These are phyloP conservation scores for Penicillium sp. DNA, from an alignment of 2,329 filamentous ascomycete species.

Conservation along the genomic window DNA sequence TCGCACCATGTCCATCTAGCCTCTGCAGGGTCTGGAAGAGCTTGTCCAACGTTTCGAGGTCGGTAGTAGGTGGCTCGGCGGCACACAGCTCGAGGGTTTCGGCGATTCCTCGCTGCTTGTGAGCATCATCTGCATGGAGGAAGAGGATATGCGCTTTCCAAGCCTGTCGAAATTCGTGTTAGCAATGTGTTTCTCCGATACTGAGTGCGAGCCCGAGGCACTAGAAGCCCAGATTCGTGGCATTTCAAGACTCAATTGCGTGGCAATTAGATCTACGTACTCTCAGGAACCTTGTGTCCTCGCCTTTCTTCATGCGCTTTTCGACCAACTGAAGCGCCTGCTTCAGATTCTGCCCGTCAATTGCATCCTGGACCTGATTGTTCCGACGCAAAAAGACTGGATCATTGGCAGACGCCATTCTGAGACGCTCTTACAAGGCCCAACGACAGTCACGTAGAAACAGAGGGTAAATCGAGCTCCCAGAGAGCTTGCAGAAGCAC, in stretches of 20 bases:
- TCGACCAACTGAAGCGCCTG: slow-evolving; percentile 51
- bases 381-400: slow-evolving; percentile 46
- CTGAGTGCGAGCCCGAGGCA: not conserved
- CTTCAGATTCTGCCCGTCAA: slow-evolving; percentile 49
- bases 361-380: slow-evolving; percentile 50
- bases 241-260: not conserved
- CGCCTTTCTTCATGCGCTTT: slow-evolving; percentile 56
- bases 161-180: slow-evolving; percentile 29
- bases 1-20: slow-evolving; percentile 34
- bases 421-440: not conserved
- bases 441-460: not conserved
- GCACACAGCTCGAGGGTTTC: slow-evolving; percentile 46
- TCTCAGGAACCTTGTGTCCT: slow-evolving; percentile 43
- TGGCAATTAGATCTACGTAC: slow-evolving; percentile 22
- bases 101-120: slow-evolving; percentile 42
- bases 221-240: not conserved
- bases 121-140: slow-evolving; percentile 41
- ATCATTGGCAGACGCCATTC: slow-evolving; percentile 37
- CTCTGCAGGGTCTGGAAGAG: slow-evolving; percentile 41
- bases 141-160: slow-evolving; percentile 45
- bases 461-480: not conserved
- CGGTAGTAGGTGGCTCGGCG: slow-evolving; percentile 42
- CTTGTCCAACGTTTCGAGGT: slow-evolving; percentile 46
- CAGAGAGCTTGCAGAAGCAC: not conserved
- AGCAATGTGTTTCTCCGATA: slow-evolving; percentile 4